Conservation (phyloP, 768 basidiomycete genomes). For the Mycena leptocephala region DNA sequence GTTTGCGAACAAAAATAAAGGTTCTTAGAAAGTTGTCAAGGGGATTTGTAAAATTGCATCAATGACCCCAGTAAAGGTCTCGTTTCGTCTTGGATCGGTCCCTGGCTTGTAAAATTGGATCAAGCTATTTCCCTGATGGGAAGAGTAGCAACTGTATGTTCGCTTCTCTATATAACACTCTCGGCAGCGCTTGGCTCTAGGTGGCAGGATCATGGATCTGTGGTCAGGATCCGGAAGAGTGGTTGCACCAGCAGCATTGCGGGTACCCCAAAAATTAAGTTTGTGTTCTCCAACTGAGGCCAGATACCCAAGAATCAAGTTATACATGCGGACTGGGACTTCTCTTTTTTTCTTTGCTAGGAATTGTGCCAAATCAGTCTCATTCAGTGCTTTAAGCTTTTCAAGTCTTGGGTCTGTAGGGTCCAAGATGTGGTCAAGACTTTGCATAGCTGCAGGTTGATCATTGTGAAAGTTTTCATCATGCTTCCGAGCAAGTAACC, state of each 20-base stretch:
- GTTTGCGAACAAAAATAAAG: constrained; percentile 6
- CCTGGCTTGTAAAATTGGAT: constrained; percentile 21
- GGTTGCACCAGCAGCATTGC: background rate
- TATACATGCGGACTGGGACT: background rate
- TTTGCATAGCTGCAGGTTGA: background rate
- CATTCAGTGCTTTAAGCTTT: background rate
- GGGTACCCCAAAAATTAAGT: constrained; percentile 1
- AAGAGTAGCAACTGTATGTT: constrained; percentile 10
- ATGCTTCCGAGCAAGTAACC: constrained; percentile 7
- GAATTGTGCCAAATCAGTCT: background rate
- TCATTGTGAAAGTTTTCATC: background rate
- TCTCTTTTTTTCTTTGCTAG: background rate
- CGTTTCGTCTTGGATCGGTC: background rate
- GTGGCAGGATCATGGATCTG: constrained; percentile 22
- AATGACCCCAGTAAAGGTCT: constrained; percentile 17
- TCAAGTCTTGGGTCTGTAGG: background rate
- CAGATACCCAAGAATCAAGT: constrained; percentile 1
- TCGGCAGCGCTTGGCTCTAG: background rate
- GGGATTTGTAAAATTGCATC: background rate
- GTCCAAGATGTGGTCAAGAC: background rate
- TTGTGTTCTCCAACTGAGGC: constrained; percentile 15
- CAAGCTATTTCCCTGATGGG: background rate
- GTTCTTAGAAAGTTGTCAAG: constrained; percentile 9
- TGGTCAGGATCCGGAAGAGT: no score
- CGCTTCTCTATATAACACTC: constrained; percentile 9